Evolutionary conservation across 1,284 basidiomycete genomes (phyloP).

Genomic region (Sporisorium reilianum): DNA sequence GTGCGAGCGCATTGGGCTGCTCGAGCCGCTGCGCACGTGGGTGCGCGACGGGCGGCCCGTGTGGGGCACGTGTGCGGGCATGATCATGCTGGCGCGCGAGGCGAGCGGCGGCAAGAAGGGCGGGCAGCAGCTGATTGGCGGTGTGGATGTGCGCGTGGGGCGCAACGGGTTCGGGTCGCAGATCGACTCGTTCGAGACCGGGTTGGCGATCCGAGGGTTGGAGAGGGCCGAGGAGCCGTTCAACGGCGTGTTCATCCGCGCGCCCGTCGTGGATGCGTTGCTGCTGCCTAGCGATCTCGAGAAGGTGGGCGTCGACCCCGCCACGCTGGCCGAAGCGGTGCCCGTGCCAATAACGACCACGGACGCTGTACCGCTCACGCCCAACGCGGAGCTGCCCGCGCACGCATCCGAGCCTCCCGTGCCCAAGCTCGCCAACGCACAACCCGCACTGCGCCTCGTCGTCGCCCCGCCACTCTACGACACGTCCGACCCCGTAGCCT

Average conservation of each 20-base stretch:
- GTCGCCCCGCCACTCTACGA: slow-evolving; percentile 56
- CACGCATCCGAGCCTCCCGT: slow-evolving; percentile 18
- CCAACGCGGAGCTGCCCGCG: slow-evolving; percentile 10
- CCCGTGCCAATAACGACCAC: slow-evolving; percentile 19
- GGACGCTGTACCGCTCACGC: slow-evolving; percentile 26
- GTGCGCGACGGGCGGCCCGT: slow-evolving; percentile 75
- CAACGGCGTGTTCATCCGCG: slow-evolving; percentile 92
- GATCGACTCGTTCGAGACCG: slow-evolving; percentile 88
- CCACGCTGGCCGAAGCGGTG: slow-evolving; percentile 6
- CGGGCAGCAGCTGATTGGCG: slow-evolving; percentile 86
- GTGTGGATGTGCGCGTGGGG: slow-evolving; percentile 82
- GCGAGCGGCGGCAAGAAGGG: slow-evolving; percentile 80
- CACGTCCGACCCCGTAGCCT: slow-evolving; percentile 21
- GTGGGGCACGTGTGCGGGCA: slow-evolving; percentile 98
- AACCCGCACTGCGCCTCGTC: slow-evolving; percentile 35
- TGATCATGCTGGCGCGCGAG: slow-evolving; percentile 81
- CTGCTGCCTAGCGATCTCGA: slow-evolving; percentile 42
- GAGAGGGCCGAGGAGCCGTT: slow-evolving; percentile 75
- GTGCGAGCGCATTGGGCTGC: slow-evolving; percentile 80
- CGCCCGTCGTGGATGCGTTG: slow-evolving; percentile 76
- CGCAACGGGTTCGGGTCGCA: slow-evolving; percentile 80
- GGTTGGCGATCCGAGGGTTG: slow-evolving; percentile 78
- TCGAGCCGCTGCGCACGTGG: slow-evolving; percentile 83
- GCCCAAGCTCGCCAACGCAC: slow-evolving; percentile 18
- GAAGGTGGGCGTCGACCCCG: slow-evolving; percentile 39